Base-by-base conservation (phyloP, 345 rosid genomes). In the Erodium maritimum region DNA sequence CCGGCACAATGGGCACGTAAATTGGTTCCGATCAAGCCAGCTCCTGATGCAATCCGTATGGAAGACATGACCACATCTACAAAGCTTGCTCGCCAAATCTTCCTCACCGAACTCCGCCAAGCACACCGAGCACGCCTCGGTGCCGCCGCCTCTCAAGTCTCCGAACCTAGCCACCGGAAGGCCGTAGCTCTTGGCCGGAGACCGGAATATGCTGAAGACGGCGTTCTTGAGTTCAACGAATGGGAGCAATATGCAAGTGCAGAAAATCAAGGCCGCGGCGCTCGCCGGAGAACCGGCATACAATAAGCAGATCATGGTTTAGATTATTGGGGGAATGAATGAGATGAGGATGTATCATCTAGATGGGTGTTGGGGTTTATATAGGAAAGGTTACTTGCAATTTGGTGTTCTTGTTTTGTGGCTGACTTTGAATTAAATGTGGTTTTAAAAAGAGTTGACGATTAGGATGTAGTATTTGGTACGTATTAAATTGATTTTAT, bases 1-100 rank as follows among this genome's bases (percentile, higher is more conserved):
- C 60, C 94, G 66, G 65, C 94, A 83, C 21, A 86, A 81, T 5
- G 94, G 90, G 65, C 94, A 83, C 34, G 90, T 83, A 59, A 79
- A 75, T 21, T 76, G 71, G 37, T 63, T 67, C 17, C 69, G 69
- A 7, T 79, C 74, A 7, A 79, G 46, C 90, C 94, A 86, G 25
- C 67, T 70, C 13, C 73, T 72, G 16, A 81, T 79, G 75, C 90
- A 86, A 14, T 73, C 64, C 55, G 60, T 48, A 50, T 86, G 94
- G 72, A 83, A 83, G 19, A 79, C 70, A 56, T 81, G 90, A 18
- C 64, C 57, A 21, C 94, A 81, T 60, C 71, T 76, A 0, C 66
- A 59, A 16, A 81, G 70, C 59, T 71, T 71, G 63, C 78, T 79
- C 60, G 75, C 89, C 5, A n/a, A 66, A 17, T 79, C 87, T 61